Evolutionary conservation across 192 early-diverging fungal genomes (phyloP).

Genomic region (Spizellomyces sp.): DNA sequence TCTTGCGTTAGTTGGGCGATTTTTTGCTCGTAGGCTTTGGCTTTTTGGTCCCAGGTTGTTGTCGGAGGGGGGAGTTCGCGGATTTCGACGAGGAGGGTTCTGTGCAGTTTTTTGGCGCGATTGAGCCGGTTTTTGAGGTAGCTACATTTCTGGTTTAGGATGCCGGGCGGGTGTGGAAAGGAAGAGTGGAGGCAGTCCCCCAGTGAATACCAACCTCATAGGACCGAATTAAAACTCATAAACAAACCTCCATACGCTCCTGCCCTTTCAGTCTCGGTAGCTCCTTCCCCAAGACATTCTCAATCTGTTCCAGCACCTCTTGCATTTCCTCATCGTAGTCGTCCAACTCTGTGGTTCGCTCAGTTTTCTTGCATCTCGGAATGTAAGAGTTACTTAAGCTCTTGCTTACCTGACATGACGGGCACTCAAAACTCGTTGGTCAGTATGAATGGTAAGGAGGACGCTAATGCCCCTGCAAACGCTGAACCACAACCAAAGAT

Average conservation of each 20-base stretch:
- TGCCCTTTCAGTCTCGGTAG: conserved; percentile 49
- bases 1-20: conserved; percentile 57
- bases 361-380: too few relatives aligned
- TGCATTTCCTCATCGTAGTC: conserved; percentile 63
- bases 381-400: too few relatives aligned
- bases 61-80: conserved; percentile 36
- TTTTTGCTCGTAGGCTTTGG: conserved; percentile 45
- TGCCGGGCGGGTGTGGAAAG: neutral
- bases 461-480: too few relatives aligned
- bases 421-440: too few relatives aligned
- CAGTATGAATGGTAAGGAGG: too few relatives aligned
- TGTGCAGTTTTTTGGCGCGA: conserved; percentile 53
- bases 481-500: too few relatives aligned
- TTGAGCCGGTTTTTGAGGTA: conserved; percentile 55
- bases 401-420: too few relatives aligned
- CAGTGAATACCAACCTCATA: neutral
- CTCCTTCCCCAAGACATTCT: conserved; percentile 48
- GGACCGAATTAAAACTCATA: neutral
- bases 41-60: conserved; percentile 50
- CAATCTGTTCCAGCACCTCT: conserved; percentile 52
- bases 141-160: conserved; percentile 52
- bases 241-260: conserved; percentile 49
- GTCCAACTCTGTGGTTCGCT: conserved; percentile 46
- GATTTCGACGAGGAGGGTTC: conserved; percentile 55
- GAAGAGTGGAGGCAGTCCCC: neutral